Evolutionary conservation across 108 stramenopile genomes (phyloP), one percentile per base, ranked within the genome.

Genomic region (Cyclostephanos invisitatus): DNA sequence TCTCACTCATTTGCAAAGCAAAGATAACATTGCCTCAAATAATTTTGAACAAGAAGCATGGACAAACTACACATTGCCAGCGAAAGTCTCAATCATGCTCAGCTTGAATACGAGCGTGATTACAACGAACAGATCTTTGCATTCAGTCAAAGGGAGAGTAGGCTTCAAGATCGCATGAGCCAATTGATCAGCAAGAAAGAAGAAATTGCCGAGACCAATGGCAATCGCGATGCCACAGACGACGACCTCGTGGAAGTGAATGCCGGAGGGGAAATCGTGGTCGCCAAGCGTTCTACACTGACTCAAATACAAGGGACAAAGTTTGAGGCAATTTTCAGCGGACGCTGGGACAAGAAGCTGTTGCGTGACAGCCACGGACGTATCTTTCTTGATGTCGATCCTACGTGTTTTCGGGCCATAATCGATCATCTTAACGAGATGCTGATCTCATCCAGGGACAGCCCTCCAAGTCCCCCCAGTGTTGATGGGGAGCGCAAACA

Each of bases 401-500:
- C 56, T 44, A 38, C 14, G 11, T 56, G 55, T 32, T 32, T 32
- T 32, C 32, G 32, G 32, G 32, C 32, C 32, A 32, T 69, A 44
- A 25, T 69, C 14, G 68, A 56, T 15, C 42, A 69, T 69, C 56
- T 69, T 20, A 59, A 59, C 25, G 68, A 57, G 18, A 38, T 69
- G 42, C 28, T 11, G 12, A 69, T 58, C 2, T 67, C 67, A 11
- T 27, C 67, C 1, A 17, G 46, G 42, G 44, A 69, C 0, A 27
- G 46, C 24, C 57, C 57, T 12, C 54, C 57, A 3, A 38, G 18
- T 58, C 40, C 38, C 17, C 75, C 75, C n/a, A 32, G 49, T 35
- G 75, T 69, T 1, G 68, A 77, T n/a, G 25, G 42, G 44, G 68
- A 77, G 61, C n/a, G 53, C 40, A 51, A 77, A 60, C 27, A 54